Evolutionary conservation across 192 early-diverging fungal genomes (phyloP), one percentile per base, ranked within the genome.

Genomic region (Linderina pennispora): DNA sequence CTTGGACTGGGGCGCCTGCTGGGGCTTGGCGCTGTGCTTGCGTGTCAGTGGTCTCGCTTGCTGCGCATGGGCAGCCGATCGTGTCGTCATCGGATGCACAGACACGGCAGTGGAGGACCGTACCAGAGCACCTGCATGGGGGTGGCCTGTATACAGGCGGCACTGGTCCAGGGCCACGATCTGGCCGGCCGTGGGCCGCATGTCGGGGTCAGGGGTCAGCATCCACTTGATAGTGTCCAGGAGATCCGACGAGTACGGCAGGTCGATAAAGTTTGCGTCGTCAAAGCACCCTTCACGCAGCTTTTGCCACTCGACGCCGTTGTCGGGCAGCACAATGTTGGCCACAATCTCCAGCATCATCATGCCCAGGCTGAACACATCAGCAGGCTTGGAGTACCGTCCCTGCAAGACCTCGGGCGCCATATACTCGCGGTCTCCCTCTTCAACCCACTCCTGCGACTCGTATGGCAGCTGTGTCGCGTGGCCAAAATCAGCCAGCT

Each of bases 351-450:
- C 93, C 11, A 95, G 78, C 33, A 94, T 58, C 36, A 92, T 84
- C 55, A 98, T 72, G 8, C 94, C 94, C 13, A 98, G 76, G 60
- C 94, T 94, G 48, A 94, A 98, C 16, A 98, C 70, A 53, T 98
- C 95, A 0, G 89, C 89, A 0, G 84, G 78, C 24, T 82, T 85
- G 42, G 80, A 80, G 69, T 83, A 90, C 16, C 59, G 50, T 6
- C 76, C 78, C 15, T 52, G 68, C 49, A 98, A 58, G 8, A 92
- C 58, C 56, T 98, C 95, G 7, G 87, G 85, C 6, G 95, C 90
- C 61, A 98, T 80, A 46, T 98, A 98, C 32, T 77, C 77, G 41
- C 94, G 83, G 73, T 98, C 95, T 2, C 95, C 95, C 62, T 98
- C 95, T 15, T 64, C 58, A 36, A 62, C 57, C 48, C 60, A 52